Conservation (phyloP, 1,139 yeast species). For the Cylindricascospora bacillispora region DNA sequence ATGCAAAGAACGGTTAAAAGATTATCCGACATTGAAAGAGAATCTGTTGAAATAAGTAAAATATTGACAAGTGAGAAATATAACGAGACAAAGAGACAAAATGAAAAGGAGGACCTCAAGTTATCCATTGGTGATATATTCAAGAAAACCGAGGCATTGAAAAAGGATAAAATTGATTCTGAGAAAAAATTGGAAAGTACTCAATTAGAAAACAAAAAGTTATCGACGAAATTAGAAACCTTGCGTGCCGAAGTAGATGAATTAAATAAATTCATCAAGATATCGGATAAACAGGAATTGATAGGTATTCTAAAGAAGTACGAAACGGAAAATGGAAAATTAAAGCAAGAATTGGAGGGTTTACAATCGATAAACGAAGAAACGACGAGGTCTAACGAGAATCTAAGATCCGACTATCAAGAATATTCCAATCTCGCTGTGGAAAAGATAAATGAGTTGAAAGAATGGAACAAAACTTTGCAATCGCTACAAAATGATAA, state of each 20-base stretch:
- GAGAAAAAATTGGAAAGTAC: conserved; percentile 37
- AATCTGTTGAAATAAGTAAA: conserved; percentile 20
- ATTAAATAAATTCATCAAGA: conserved; percentile 4
- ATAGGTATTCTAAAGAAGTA: neutral
- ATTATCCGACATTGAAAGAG: conserved; percentile 27
- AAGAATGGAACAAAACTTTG: conserved; percentile 8
- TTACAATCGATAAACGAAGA: conserved; percentile 25
- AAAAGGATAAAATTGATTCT: conserved; percentile 36
- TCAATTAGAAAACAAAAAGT: conserved; percentile 27
- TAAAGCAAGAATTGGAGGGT: conserved; percentile 6
- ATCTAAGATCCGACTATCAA: conserved; percentile 39
- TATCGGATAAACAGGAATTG: too few species aligned
- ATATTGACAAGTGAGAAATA: conserved; percentile 28
- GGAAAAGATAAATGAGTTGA: conserved; percentile 18
- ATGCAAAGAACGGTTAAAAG: conserved; percentile 32
- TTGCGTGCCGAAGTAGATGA: too few species aligned
- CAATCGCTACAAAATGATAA: too few species aligned
- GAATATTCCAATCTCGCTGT: conserved; percentile 43
- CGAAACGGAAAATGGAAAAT: neutral
- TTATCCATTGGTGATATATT: conserved; percentile 37
- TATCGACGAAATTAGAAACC: too few species aligned
- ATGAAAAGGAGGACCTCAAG: conserved; percentile 35
- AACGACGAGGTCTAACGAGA: conserved; percentile 30
- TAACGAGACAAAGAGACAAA: conserved; percentile 39
- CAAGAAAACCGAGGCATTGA: conserved; percentile 34